These are phyloP conservation scores for Arabidopsis suecica DNA, from an alignment of 345 rosid genomes.

Conservation along the genomic window DNA sequence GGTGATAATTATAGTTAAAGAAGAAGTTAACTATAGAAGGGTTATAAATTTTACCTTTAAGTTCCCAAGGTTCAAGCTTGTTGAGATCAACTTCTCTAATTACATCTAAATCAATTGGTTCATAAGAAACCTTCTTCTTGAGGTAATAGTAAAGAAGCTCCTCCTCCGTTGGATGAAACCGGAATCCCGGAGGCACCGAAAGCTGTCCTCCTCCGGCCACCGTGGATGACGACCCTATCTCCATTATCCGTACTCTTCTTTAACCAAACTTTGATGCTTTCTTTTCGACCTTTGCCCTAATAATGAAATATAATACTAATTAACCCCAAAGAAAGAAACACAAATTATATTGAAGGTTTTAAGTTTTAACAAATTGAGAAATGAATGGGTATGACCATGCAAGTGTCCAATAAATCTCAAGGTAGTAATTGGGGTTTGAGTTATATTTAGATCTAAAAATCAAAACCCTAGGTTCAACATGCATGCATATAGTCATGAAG, in stretches of 20 bases:
- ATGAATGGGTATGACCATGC: slow-evolving; percentile 6
- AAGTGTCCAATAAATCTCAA: slow-evolving; percentile 16
- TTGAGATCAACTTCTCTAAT: slow-evolving; percentile 97
- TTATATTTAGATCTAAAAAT: slow-evolving; percentile 5
- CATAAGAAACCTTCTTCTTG: slow-evolving; percentile 93
- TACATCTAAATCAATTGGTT: slow-evolving; percentile 92
- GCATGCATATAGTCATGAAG: slow-evolving; percentile 37
- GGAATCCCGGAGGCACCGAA: slow-evolving; percentile 94
- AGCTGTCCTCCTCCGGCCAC: slow-evolving; percentile 73
- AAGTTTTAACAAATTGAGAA: not conserved
- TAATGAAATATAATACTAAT: not conserved
- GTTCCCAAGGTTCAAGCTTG: slow-evolving; percentile 99
- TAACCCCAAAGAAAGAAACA: slow-evolving; percentile 16
- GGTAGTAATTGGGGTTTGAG: not conserved
- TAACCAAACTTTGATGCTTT: slow-evolving; percentile 18
- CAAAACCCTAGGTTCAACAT: slow-evolving; percentile 38
- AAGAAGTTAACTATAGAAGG: slow-evolving; percentile 19
- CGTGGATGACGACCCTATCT: slow-evolving; percentile 46
- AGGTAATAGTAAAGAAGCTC: slow-evolving; percentile 93
- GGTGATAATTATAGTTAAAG: slow-evolving; percentile 22
- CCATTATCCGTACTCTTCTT: slow-evolving; percentile 36
- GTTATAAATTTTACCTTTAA: slow-evolving; percentile 62
- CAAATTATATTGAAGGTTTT: not conserved
- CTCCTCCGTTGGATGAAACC: slow-evolving; percentile 97
- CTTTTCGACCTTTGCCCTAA: slow-evolving; percentile 34